Evolutionary conservation across 1,139 yeast genomes (phyloP).

Genomic region (Blastobotrys raffinosifermentans): DNA sequence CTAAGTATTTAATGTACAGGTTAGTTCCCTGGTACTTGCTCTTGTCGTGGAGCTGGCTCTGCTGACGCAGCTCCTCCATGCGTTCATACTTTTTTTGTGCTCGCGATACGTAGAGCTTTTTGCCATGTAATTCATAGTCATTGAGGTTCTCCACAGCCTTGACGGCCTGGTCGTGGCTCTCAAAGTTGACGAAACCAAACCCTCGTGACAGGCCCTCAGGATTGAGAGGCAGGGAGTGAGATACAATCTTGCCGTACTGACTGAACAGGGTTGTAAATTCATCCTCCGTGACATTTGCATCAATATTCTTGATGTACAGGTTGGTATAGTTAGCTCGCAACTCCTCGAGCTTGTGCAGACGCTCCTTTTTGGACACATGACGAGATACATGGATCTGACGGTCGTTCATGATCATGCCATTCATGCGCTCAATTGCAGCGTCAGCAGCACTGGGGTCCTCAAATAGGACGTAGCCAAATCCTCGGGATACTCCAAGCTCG

Average conservation of each 20-base stretch:
- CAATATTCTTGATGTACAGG: constrained; percentile 78
- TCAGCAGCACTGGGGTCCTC: constrained; percentile 67
- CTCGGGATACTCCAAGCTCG: constrained; percentile 48
- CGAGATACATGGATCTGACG: constrained; percentile 84
- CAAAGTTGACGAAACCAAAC: constrained; percentile 84
- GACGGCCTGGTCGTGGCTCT: constrained; percentile 69
- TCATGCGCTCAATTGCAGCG: constrained; percentile 62
- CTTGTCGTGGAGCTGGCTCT: constrained; percentile 74
- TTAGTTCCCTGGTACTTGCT: constrained; percentile 85
- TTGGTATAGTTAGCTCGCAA: constrained; percentile 80
- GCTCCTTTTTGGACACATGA: constrained; percentile 79
- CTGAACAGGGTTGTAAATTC: constrained; percentile 61
- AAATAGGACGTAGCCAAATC: constrained; percentile 60
- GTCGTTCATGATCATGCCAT: constrained; percentile 86
- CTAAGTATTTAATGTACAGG: constrained; percentile 84
- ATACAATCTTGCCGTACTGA: constrained; percentile 54
- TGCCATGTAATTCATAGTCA: constrained; percentile 69
- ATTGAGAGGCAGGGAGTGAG: constrained; percentile 67
- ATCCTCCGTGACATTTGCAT: constrained; percentile 51
- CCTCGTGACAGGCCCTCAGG: constrained; percentile 77
- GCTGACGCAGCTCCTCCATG: constrained; percentile 78
- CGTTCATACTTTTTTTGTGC: constrained; percentile 94
- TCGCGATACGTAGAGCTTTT: constrained; percentile 76
- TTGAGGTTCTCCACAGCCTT: constrained; percentile 78
- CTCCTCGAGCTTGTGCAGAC: constrained; percentile 78